Conservation (phyloP, 352 stramenopile genomes). For the Phytophthora capsici region DNA sequence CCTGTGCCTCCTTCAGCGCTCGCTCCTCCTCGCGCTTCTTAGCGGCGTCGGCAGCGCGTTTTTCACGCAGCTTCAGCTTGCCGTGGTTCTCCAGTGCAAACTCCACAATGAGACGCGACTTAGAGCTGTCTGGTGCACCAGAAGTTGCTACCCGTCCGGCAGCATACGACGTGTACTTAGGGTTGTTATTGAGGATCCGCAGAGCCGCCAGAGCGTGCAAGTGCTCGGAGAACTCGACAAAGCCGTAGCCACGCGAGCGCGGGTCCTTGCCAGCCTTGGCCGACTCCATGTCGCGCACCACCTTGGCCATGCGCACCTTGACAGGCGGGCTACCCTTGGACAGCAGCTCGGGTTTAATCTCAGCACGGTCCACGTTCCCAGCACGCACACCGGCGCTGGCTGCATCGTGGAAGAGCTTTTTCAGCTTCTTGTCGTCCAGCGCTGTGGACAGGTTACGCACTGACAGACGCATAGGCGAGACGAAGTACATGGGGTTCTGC, state of each 20-base stretch:
- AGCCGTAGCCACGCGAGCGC: slow-evolving; percentile 85
- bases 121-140: slow-evolving; percentile 53
- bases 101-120: slow-evolving; percentile 88
- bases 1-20: slow-evolving; percentile 67
- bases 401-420: slow-evolving; percentile 88
- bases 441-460: slow-evolving; percentile 92
- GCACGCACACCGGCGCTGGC: slow-evolving; percentile 76
- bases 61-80: slow-evolving; percentile 88
- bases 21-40: slow-evolving; percentile 78
- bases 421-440: slow-evolving; percentile 92
- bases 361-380: slow-evolving; percentile 77
- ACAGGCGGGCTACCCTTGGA: slow-evolving; percentile 49
- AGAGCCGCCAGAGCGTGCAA: slow-evolving; percentile 96
- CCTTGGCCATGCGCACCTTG: slow-evolving; percentile 86
- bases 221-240: slow-evolving; percentile 98
- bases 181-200: slow-evolving; percentile 98
- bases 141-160: slow-evolving; percentile 52
- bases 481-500: slow-evolving; percentile 97
- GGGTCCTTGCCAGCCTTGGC: slow-evolving; percentile 66
- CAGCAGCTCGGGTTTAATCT: slow-evolving; percentile 79
- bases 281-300: slow-evolving; percentile 79
- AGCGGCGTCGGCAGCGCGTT: slow-evolving; percentile 66
- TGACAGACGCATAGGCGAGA: slow-evolving; percentile 94
- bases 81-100: slow-evolving; percentile 91
- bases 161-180: slow-evolving; percentile 80